Evolutionary conservation across 1,284 basidiomycete genomes (phyloP), one percentile per base, ranked within the genome.

Genomic region (Volvariella volvacea): DNA sequence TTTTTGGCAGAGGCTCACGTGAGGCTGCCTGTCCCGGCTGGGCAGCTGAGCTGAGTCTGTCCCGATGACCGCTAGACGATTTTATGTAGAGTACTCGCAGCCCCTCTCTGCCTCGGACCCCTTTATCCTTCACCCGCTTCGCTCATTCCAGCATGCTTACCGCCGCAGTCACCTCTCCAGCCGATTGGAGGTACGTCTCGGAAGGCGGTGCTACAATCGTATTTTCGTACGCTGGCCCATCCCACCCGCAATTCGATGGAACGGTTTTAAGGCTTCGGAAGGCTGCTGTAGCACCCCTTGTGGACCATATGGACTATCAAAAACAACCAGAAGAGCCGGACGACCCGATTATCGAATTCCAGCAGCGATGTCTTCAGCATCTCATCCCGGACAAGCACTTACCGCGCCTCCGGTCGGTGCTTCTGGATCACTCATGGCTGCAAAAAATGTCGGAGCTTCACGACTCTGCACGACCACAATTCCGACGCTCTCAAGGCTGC

Each of bases 171-270:
- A 82, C 74, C 7, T 59, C 57, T 15, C 74, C 82, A 0, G 52
- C 59, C 4, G 70, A 91, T 58, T 95, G 92, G 92, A 66, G 62
- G 48, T 96, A 95, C 58, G 67, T 92, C 22, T 82, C 88, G 1
- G 92, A 95, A 64, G 92, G 92, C 12, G 89, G 88, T n/a, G 85
- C 89, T 7, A 87, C 88, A 7, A 79, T 91, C 51, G 88, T 95
- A 17, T 90, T 92, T 63, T 80, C 84, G 6, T 94, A 92, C 58
- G 55, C 58, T 9, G 88, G 90, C 0, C 64, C 74, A 22, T 25
- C 58, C 12, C 61, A 71, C 46, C 60, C 70, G 2, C 49, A 59
- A 1, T 85, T 87, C 56, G 62, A 71, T 39, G 76, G 78, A 4
- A 86, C 70, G 33, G 84, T 86, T 0, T 70, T 96, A 22, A 77